Conservation (phyloP, 2,329 filamentous ascomycete genomes). For the Hawksworthiomyces lignivorus region DNA sequence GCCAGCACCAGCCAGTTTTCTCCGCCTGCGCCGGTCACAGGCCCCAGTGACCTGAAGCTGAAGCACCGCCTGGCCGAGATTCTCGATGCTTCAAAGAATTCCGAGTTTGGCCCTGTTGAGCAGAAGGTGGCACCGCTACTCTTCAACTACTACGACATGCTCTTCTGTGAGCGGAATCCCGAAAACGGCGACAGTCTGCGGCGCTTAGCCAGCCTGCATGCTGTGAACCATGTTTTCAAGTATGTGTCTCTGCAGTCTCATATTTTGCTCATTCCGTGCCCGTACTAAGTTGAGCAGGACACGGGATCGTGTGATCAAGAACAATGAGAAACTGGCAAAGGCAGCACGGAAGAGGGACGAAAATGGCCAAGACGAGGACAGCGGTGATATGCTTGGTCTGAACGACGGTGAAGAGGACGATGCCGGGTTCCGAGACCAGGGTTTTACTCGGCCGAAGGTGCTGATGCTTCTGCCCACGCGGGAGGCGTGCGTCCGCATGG, state of each 20-base stretch:
- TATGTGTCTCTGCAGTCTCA: slow-evolving; percentile 26
- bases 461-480: slow-evolving; percentile 85
- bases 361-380: slow-evolving; percentile 50
- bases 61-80: slow-evolving; percentile 59
- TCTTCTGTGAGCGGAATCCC: slow-evolving; percentile 66
- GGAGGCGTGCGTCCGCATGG: slow-evolving; percentile 70
- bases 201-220: slow-evolving; percentile 70
- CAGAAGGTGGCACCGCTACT: slow-evolving; percentile 61
- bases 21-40: slow-evolving; percentile 28
- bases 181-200: slow-evolving; percentile 62
- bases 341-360: slow-evolving; percentile 33
- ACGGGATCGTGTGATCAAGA: slow-evolving; percentile 83
- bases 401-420: slow-evolving; percentile 52
- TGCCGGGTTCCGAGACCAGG: slow-evolving; percentile 79
- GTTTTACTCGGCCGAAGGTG: slow-evolving; percentile 90
- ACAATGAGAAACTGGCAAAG: slow-evolving; percentile 71
- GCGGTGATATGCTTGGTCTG: slow-evolving; percentile 51
- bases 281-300: slow-evolving; percentile 43
- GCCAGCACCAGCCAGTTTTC: slow-evolving; percentile 21
- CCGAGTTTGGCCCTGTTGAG: slow-evolving; percentile 54
- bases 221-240: slow-evolving; percentile 88
- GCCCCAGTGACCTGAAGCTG: slow-evolving; percentile 46
- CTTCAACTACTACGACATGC: slow-evolving; percentile 74
- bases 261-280: neutral
- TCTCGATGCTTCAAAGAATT: slow-evolving; percentile 43